Base-by-base conservation (phyloP, 1,139 yeast species). In the Diutina rugosa region DNA sequence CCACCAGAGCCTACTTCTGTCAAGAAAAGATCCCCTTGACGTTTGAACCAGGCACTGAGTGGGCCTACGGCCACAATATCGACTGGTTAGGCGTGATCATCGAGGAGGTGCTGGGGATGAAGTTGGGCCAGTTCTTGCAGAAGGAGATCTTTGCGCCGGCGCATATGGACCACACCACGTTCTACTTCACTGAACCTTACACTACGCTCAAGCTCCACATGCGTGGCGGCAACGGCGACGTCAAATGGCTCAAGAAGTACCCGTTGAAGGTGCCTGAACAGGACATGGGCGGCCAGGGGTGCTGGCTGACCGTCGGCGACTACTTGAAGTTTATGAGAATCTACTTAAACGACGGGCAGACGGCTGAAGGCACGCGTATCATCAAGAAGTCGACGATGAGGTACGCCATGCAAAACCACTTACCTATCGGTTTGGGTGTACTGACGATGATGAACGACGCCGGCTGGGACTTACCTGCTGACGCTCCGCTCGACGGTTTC, bases 31-130 rank as follows among this genome's bases (percentile, higher is more conserved):
- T 60, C 59, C 85, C 85, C 0, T 69, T 81, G 55, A 57, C 72
- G 4, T 72, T 70, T 58, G 84, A 81, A 61, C 86, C 86, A 1
- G 85, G 85, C 1, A 65, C 78, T 0, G 61, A 66, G 9, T 81
- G 81, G 77, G 63, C 65, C 55, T 81, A 81, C 63, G 85, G 86
- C 18, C 72, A 73, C 55, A 72, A 74, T 56, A 67, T 73, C 46
- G 86, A 81, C 61, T 78, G 84, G 82, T 74, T 78, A 4, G 84
- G 85, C 1, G 66, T 72, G 46, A 69, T 79, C 0, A 66, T 81
- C 35, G 72, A 78, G 60, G 67, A 69, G 45, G 69, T 78, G 18
- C 63, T 78, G 2, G 83, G 82, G 2, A 58, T 66, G 61, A 65
- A 65, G 29, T 66, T 81, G 30, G 78, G 79, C 8, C 74, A 71